Percentiles rank a stretch among this genome's conserved stretches.
These are phyloP conservation scores for Cubamyces sp. DNA, from an alignment of 768 basidiomycete species.

Conservation along the genomic window DNA sequence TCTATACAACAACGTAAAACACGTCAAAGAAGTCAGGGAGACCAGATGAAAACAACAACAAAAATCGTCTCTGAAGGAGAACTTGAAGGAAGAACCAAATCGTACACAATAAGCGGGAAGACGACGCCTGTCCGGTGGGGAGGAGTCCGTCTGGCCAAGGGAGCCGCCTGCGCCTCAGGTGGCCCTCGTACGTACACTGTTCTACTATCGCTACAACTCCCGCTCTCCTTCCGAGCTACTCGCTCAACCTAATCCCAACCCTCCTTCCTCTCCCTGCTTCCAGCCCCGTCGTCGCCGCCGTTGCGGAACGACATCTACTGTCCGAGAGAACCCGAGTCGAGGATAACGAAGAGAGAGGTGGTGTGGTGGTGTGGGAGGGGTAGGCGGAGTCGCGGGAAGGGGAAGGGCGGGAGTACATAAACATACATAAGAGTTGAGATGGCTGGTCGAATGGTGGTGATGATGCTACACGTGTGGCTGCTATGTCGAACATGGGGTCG, in stretches of 20 bases:
- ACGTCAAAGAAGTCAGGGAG: too few species aligned
- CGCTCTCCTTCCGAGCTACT: background rate
- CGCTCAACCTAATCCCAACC: too few species aligned
- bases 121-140: background rate
- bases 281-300: background rate
- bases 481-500: background rate
- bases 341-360: background rate
- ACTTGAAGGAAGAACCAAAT: background rate
- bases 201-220: conserved; percentile 19
- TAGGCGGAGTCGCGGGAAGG: background rate
- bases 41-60: too few species aligned
- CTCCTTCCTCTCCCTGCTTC: background rate
- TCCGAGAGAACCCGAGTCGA: background rate
- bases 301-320: background rate
- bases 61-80: background rate
- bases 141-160: conserved; percentile 9
- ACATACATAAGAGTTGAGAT: too few species aligned
- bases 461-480: background rate
- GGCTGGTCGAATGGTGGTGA: too few species aligned
- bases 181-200: conserved; percentile 1
- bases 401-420: background rate
- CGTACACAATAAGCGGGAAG: background rate
- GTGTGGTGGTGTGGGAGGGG: background rate
- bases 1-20: background rate
- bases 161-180: conserved; percentile 24